Evolutionary conservation across 164 flowering plant species (phyloP), one percentile per base, ranked within the genome.

Genomic region (Vitis cinerea): DNA sequence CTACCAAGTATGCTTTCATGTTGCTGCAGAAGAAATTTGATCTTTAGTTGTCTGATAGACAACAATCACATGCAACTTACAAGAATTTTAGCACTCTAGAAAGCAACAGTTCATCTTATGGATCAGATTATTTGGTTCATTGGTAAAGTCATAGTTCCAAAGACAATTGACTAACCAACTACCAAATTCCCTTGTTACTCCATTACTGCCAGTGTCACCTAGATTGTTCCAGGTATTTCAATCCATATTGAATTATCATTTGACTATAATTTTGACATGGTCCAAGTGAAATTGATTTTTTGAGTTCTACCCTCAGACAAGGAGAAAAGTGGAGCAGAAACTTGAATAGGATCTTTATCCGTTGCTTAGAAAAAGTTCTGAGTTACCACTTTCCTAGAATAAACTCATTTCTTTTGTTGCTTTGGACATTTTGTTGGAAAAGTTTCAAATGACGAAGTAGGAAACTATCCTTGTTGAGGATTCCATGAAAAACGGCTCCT

Each of bases 121-220:
- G 59, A 50, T 10, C 48, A 66, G 51, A 50, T 59, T 2, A 19
- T 44, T 15, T 59, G 12, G 31, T 65, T 57, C 50, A 17, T 14
- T 68, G 50, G 65, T 64, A 17, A 59, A 30, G 13, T 64, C 17
- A n/a, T 48, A 23, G 14, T 15, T 49, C 47, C 59, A 63, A 12
- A 31, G 13, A 58, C 58, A 64, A 59, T 74, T 52, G 72, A 74
- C 70, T 50, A 48, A 19, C 72, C 57, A 74, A 52, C 77, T 60
- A 69, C 15, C 51, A 44, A 51, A 2, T 51, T 50, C 47, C 65
- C n/a, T 71, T 50, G 8, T 64, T 49, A 64, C 56, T 49, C 54
- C 37, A 10, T 50, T 49, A 19, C 54, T 63, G 2, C 53, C 56
- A 50, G 53, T 12, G 50, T 73, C 50, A 44, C 72, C 44, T 56